These are phyloP conservation scores for Psilocybe tampanensis DNA, from an alignment of 768 basidiomycete genomes.

Conservation along the genomic window DNA sequence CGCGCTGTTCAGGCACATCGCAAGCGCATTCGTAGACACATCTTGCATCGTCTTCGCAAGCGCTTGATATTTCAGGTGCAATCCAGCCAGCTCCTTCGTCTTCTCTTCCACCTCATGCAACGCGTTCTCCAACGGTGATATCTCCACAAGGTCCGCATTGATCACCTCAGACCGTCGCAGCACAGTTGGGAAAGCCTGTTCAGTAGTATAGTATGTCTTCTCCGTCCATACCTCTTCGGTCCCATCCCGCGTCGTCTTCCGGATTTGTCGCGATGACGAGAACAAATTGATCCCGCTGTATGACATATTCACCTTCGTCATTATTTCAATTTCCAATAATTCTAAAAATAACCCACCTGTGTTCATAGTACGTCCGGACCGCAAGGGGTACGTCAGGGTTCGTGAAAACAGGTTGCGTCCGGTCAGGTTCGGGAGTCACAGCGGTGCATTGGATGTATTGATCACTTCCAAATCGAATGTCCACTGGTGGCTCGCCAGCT, in stretches of 20 bases:
- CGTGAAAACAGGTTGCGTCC: slow-evolving; percentile 73
- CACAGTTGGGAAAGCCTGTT: slow-evolving; percentile 90
- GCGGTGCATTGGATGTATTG: slow-evolving; percentile 90
- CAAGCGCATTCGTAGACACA: slow-evolving; percentile 77
- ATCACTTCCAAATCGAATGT: slow-evolving; percentile 75
- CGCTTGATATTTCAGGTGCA: slow-evolving; percentile 74
- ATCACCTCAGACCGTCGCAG: slow-evolving; percentile 88
- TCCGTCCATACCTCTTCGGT: slow-evolving; percentile 83
- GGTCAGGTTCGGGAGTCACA: slow-evolving; percentile 85
- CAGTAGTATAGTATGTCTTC: slow-evolving; percentile 85
- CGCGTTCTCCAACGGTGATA: slow-evolving; percentile 86
- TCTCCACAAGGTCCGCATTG: slow-evolving; percentile 66
- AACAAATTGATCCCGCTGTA: slow-evolving; percentile 81
- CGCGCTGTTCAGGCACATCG: slow-evolving; percentile 84
- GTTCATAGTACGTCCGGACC: slow-evolving; percentile 86
- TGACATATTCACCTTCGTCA: not conserved
- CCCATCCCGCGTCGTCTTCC: slow-evolving; percentile 64
- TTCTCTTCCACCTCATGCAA: slow-evolving; percentile 79
- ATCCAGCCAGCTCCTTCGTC: slow-evolving; percentile 72
- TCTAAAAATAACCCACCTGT: slow-evolving; percentile 51
- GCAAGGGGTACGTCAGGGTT: slow-evolving; percentile 82
- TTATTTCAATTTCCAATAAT: not conserved
- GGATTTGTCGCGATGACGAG: slow-evolving; percentile 70
- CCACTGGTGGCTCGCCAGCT: slow-evolving; percentile 75
- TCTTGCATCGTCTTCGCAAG: slow-evolving; percentile 75